Percentiles rank a stretch among this genome's conserved stretches.
These are phyloP conservation scores for Alliaria petiolata DNA, from an alignment of 345 rosid species.

Conservation along the genomic window DNA sequence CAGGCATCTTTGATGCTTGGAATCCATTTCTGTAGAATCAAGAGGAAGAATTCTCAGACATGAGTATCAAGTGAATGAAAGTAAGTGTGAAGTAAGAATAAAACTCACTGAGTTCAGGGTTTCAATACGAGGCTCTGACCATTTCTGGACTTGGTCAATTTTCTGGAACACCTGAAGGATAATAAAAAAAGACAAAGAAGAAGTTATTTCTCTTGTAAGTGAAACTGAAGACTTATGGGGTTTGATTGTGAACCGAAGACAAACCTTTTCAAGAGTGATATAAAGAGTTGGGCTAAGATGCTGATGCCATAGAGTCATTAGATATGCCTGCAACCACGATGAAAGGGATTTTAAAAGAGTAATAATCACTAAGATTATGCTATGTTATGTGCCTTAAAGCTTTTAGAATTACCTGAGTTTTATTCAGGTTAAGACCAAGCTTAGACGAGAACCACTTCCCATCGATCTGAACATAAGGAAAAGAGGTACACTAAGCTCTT, in stretches of 20 bases:
- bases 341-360: background rate
- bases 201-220: background rate
- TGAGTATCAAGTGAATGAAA: background rate
- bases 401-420: constrained; percentile 34
- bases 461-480: constrained; percentile 31
- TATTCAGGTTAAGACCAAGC: constrained; percentile 22
- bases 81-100: background rate
- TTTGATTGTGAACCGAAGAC: background rate
- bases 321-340: constrained; percentile 26
- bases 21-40: constrained; percentile 36
- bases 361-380: background rate
- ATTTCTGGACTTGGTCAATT: constrained; percentile 28
- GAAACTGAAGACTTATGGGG: background rate
- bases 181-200: background rate
- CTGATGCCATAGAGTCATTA: constrained; percentile 36
- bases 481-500: background rate
- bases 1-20: constrained; percentile 39
- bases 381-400: background rate
- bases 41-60: constrained; percentile 3
- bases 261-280: constrained; percentile 36
- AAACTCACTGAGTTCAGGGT: constrained; percentile 34
- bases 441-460: constrained; percentile 31
- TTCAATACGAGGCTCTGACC: constrained; percentile 35
- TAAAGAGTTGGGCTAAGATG: constrained; percentile 35
- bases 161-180: constrained; percentile 17